Base-by-base conservation (phyloP, 305 asterid species). In the Fraxinus albicans region DNA sequence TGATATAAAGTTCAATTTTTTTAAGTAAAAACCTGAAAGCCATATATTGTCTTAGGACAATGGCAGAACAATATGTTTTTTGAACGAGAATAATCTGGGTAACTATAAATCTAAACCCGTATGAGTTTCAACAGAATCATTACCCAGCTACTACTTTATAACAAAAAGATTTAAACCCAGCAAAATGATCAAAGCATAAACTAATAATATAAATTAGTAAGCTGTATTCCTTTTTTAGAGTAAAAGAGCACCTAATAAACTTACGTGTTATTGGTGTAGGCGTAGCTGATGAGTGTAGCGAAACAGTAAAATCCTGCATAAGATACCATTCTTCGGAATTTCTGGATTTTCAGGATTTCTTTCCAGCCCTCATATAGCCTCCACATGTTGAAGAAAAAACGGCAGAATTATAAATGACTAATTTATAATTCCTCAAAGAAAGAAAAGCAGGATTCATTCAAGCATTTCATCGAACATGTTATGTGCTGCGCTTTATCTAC, bases 261-360 rank as follows among this genome's bases (percentile, higher is more conserved):
- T 89, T 83, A 95, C 99, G 99, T 95, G 80, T 91, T 95, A 90
- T 88, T 95, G 73, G 93, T 89, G 91, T 94, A 92, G 38, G 91
- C 93, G 84, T 88, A 95, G 91, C 84, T 89, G 83, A 94, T 81
- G 84, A 88, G 88, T 3, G 95, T 81, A 79, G 82, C 78, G 17
- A 94, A 94, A 83, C 94, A 85, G 89, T 80, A 95, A 85, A 95
- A 94, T 55, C 94, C 95, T 76, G 98, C 80, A 79, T 91, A 95
- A 8, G 97, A 93, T 75, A 94, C 97, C 33, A 86, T 17, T 83
- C 99, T 91, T 35, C 98, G 88, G 77, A 95, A 91, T 86, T 91
- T 95, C 91, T 95, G 99, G 83, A 95, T 94, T 88, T 90, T 95
- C 86, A 93, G 80, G 85, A 95, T 87, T 40, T 94, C 97, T 23